A percentile compares a stretch with the other conserved stretches of the same genome.
Evolutionary conservation across 169 alveolate species (phyloP).

Genomic region (Plasmodium malariae): DNA sequence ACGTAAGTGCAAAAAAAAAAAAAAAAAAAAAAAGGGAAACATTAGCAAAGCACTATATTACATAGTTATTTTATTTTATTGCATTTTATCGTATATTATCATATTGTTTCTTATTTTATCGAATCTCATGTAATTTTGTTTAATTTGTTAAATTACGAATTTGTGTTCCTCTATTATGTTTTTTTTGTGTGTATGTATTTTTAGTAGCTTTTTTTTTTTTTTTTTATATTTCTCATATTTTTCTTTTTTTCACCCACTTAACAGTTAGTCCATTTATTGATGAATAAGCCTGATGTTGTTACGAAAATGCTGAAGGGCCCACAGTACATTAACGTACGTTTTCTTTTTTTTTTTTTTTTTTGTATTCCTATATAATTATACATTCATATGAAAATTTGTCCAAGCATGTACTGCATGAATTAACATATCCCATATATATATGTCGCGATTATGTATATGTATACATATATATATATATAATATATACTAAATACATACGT

Average conservation of each 20-base stretch:
- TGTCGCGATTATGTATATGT: background rate
- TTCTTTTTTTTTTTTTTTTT: too few species aligned
- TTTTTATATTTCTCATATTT: too few species aligned
- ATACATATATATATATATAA: background rate
- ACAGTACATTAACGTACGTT: conserved; percentile 55
- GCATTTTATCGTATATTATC: too few species aligned
- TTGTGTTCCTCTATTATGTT: background rate
- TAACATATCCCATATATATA: background rate
- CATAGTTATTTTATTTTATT: too few species aligned
- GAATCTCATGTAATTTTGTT: background rate
- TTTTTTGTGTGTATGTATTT: background rate
- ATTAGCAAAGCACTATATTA: too few species aligned
- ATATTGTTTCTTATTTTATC: conserved; percentile 1
- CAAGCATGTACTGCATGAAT: too few species aligned
- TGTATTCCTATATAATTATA: background rate
- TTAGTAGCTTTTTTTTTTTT: background rate
- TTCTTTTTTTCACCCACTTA: background rate
- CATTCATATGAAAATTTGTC: too few species aligned
- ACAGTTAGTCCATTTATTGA: conserved; percentile 62
- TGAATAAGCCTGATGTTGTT: conserved; percentile 73
- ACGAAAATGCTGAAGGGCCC: conserved; percentile 72
- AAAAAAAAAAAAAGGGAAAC: background rate
- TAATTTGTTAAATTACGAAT: background rate
- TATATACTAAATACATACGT: background rate
- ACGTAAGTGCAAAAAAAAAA: conserved; percentile 11